Evolutionary conservation across 2,329 filamentous ascomycete genomes (phyloP).

Genomic region (Colletotrichum paranaense): DNA sequence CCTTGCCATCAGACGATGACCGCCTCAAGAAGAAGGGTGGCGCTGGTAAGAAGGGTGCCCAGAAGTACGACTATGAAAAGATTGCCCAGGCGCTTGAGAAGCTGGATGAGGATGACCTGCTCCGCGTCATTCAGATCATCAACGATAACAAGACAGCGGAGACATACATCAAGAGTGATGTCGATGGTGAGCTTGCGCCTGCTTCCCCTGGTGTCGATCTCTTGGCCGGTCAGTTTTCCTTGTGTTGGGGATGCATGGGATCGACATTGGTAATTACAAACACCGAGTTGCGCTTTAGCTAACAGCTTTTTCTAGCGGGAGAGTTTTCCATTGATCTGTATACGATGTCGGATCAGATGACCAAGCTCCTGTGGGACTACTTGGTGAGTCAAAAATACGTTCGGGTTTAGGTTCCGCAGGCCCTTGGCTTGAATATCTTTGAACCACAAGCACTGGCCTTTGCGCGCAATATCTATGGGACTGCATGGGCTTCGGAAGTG

Average conservation of each 20-base stretch:
- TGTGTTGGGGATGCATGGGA: slow-evolving; percentile 19
- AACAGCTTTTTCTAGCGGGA: slow-evolving; percentile 69
- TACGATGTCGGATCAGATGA: slow-evolving; percentile 89
- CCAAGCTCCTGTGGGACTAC: slow-evolving; percentile 97
- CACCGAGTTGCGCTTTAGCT: slow-evolving; percentile 44
- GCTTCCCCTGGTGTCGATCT: slow-evolving; percentile 31
- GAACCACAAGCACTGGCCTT: neutral
- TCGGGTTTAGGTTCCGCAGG: slow-evolving; percentile 7
- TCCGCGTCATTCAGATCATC: slow-evolving; percentile 97
- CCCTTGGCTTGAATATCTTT: neutral
- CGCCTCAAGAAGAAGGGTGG: slow-evolving; percentile 70
- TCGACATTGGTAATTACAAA: neutral
- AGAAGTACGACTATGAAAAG: slow-evolving; percentile 89
- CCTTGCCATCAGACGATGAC: slow-evolving; percentile 81
- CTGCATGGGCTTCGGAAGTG: neutral
- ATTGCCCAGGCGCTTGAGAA: slow-evolving; percentile 91
- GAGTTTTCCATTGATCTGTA: slow-evolving; percentile 99
- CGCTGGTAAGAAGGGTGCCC: slow-evolving; percentile 82
- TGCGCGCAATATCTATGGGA: neutral
- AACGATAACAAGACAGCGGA: slow-evolving; percentile 96
- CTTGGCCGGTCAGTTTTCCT: slow-evolving; percentile 35
- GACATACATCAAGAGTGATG: slow-evolving; percentile 96
- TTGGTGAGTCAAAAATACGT: slow-evolving; percentile 51
- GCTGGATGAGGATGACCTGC: slow-evolving; percentile 90
- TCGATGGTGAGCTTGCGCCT: slow-evolving; percentile 78